Percentiles rank a stretch among this genome's conserved stretches.
Conservation (phyloP, 768 basidiomycete species). For the Boletus rubropictus region DNA sequence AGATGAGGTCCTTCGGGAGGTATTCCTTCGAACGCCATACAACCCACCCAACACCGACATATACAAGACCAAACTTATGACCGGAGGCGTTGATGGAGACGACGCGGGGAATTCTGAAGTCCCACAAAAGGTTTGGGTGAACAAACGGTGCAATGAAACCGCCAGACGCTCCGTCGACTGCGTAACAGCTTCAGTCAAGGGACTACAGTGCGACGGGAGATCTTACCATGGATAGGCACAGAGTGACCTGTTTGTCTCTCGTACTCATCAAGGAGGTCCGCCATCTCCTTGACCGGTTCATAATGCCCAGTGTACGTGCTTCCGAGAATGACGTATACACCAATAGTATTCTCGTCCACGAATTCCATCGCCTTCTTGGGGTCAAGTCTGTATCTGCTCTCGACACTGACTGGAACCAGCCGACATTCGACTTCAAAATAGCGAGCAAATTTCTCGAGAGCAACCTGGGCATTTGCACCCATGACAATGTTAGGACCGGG, state of each 20-base stretch:
- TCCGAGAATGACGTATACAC: conserved; percentile 56
- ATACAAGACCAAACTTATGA: conserved; percentile 56
- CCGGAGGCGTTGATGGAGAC: conserved; percentile 56
- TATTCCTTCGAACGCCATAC: conserved; percentile 52
- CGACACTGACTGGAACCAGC: conserved; percentile 58
- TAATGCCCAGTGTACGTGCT: conserved; percentile 56
- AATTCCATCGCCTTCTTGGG: conserved; percentile 57
- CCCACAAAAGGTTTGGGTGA: conserved; percentile 49
- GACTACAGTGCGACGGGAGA: conserved; percentile 21
- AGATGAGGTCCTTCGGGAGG: conserved; percentile 67
- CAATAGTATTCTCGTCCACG: conserved; percentile 69
- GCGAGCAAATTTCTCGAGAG: conserved; percentile 64
- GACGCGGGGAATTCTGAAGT: conserved; percentile 55
- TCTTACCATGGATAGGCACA: conserved; percentile 39
- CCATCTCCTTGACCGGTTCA: conserved; percentile 84
- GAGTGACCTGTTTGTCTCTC: conserved; percentile 40
- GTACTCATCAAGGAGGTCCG: conserved; percentile 60
- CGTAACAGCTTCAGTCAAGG: conserved; percentile 2
- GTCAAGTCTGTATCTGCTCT: conserved; percentile 74
- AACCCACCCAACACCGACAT: conserved; percentile 60
- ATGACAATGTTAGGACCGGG: conserved; percentile 63
- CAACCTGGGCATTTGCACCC: conserved; percentile 67
- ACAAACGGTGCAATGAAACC: conserved; percentile 62
- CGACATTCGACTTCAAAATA: conserved; percentile 63
- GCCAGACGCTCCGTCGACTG: conserved; percentile 57